Percentiles rank a stretch among this genome's conserved stretches.
Evolutionary conservation across 2,329 filamentous ascomycete species (phyloP).

Genomic region (Dothideomycetes sp.): DNA sequence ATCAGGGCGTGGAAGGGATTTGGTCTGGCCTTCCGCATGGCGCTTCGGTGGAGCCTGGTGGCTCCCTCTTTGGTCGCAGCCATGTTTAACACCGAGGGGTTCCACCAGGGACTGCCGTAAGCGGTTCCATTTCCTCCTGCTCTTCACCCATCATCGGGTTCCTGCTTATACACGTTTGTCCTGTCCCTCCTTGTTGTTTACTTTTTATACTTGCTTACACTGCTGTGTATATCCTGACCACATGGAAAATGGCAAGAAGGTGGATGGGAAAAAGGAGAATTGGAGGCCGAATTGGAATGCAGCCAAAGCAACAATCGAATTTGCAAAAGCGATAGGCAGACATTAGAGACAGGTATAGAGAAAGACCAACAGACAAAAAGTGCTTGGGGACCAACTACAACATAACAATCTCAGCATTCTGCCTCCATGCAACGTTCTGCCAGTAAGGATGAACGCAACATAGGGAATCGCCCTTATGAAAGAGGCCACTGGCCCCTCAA

Average conservation of each 20-base stretch:
- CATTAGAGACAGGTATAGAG: neutral
- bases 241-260: neutral
- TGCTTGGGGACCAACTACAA: neutral
- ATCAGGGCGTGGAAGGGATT: neutral
- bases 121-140: neutral
- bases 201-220: too few relatives aligned
- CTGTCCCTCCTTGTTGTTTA: too few relatives aligned
- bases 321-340: neutral
- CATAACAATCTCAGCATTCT: neutral
- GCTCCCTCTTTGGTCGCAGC: neutral
- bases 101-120: neutral
- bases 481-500: neutral
- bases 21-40: neutral
- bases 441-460: neutral
- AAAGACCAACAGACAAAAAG: neutral
- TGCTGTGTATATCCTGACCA: neutral
- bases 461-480: neutral
- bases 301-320: constrained; percentile 1
- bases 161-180: too few relatives aligned
- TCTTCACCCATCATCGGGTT: neutral
- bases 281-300: neutral
- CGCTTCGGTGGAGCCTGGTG: neutral
- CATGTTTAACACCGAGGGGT: neutral
- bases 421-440: neutral
- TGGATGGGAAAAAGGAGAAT: neutral